Base-by-base conservation (phyloP, 805 yeast genomes). In the Saccharomyces mikatae region DNA sequence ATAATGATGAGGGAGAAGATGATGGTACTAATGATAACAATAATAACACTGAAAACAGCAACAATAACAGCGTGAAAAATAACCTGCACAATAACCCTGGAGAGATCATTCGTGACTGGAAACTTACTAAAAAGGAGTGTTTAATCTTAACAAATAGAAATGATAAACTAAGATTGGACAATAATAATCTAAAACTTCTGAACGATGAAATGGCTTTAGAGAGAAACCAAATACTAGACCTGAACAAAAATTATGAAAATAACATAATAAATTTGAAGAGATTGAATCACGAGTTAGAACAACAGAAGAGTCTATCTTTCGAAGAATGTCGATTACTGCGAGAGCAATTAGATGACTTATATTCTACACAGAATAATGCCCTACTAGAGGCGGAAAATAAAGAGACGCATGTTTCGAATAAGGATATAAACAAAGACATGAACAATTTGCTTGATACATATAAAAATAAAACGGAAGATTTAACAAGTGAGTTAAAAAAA, bases 261-360 rank as follows among this genome's bases (percentile, higher is more conserved):
- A 67, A 55, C 56, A 68, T 62, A 57, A 60, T 53, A 46, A 70
- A 69, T 52, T 50, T 70, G 41, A 63, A 65, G 24, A 71, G 64
- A 53, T 53, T 74, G 5, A 73, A 72, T 50, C 67, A 56, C 68
- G 78, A 83, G 53, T 64, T 80, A 5, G 80, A 80, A 50, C 77
- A 79, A 52, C 84, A 82, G 54, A 75, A 75, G 51, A 62, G 71
- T 2, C 69, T 85, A 47, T 78, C 83, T n/a, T 62, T 71, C 26
- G 81, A 80, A 57, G 91, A 86, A 62, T 76, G 83, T 29, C 80
- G 76, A 52, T 75, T 82, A 54, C 69, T 86, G 52, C 73, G 86
- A 55, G 74, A 74, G 46, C 84, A 82, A 66, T 64, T 86, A 51
- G 77, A 81, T 52, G 76, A 76, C 30, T 64, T 80, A 48, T 84